These are phyloP conservation scores for Elsinoe fawcettii DNA, from an alignment of 2,329 filamentous ascomycete species.

Conservation along the genomic window DNA sequence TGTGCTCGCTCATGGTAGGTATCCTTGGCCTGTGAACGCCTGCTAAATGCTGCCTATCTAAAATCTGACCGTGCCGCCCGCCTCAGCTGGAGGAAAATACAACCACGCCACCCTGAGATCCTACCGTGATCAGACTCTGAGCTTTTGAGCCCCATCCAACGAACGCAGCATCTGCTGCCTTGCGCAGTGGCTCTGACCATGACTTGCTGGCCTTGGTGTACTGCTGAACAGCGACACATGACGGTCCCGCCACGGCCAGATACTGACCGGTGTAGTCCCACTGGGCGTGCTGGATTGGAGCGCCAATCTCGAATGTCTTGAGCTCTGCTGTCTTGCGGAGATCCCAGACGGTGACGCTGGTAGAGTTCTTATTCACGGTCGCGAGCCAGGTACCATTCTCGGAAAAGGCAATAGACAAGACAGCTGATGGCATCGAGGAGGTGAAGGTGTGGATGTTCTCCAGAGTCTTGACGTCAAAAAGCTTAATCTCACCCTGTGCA, in stretches of 20 bases:
- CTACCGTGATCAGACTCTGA: slow-evolving; percentile 66
- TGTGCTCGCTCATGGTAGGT: not conserved
- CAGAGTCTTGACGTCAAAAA: slow-evolving; percentile 80
- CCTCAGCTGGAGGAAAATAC: slow-evolving; percentile 47
- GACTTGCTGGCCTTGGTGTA: slow-evolving; percentile 80
- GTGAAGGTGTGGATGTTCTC: slow-evolving; percentile 66
- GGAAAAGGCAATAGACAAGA: slow-evolving; percentile 75
- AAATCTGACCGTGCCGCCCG: slow-evolving; percentile 1
- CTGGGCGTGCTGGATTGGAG: slow-evolving; percentile 62
- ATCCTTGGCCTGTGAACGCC: slow-evolving; percentile 7
- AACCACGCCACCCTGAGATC: slow-evolving; percentile 65
- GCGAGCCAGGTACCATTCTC: slow-evolving; percentile 98
- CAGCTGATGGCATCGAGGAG: slow-evolving; percentile 43
- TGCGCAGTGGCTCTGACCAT: slow-evolving; percentile 80
- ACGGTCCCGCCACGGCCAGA: slow-evolving; percentile 70
- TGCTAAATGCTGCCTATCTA: slow-evolving; percentile 13
- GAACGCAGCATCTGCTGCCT: slow-evolving; percentile 62
- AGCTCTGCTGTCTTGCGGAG: slow-evolving; percentile 74
- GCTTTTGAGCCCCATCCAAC: slow-evolving; percentile 72
- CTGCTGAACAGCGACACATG: slow-evolving; percentile 78
- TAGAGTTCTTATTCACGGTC: slow-evolving; percentile 68
- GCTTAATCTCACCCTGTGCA: slow-evolving; percentile 70
- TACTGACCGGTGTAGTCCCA: slow-evolving; percentile 98
- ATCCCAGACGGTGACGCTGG: slow-evolving; percentile 79
- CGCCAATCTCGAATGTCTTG: slow-evolving; percentile 81